Percentiles rank a stretch among this genome's conserved stretches.
phyloP scores from a whole-genome alignment of 495 filamentous ascomycete genomes.

The Trichoderma erinaceum region DNA sequence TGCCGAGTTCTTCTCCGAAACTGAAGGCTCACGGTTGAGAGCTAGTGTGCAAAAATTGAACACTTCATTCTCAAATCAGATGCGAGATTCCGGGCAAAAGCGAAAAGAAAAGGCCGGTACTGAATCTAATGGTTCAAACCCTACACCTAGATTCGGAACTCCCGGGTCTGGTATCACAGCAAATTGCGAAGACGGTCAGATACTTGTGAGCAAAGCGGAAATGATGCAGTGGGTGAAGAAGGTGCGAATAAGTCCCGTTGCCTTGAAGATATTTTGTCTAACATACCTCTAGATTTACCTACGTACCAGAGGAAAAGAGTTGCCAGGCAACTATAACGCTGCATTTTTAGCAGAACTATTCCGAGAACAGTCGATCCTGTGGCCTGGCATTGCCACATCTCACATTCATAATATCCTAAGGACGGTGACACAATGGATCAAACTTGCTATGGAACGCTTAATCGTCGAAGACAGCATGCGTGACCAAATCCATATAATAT shows the following conservation, averaged over 20 bases:
- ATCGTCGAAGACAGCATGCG: neutral
- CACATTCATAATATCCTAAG: neutral
- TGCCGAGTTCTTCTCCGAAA: conserved; percentile 17
- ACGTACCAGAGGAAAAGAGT: conserved; percentile 20
- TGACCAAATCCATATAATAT: neutral
- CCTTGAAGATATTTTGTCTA: neutral
- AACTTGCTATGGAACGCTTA: neutral
- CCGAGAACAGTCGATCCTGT: conserved; percentile 32
- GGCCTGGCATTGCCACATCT: neutral
- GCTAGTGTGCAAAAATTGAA: conserved; percentile 19
- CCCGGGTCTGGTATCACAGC: neutral
- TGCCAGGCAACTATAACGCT: conserved; percentile 43
- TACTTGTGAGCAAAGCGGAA: neutral
- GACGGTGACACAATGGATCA: neutral
- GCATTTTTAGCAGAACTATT: conserved; percentile 39
- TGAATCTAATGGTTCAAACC: too few relatives aligned
- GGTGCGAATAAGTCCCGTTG: neutral
- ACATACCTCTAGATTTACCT: neutral
- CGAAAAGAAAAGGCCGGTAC: neutral
- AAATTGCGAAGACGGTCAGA: conserved; percentile 1
- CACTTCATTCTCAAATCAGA: conserved; percentile 17
- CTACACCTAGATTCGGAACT: neutral
- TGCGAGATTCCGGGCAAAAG: conserved; percentile 17
- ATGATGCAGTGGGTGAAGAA: conserved; percentile 4
- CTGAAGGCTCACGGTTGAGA: conserved; percentile 16